A percentile compares a stretch with the other conserved stretches of the same genome.
These are phyloP conservation scores for Aspergillus sergii DNA, from an alignment of 2,329 filamentous ascomycete species.

Conservation along the genomic window DNA sequence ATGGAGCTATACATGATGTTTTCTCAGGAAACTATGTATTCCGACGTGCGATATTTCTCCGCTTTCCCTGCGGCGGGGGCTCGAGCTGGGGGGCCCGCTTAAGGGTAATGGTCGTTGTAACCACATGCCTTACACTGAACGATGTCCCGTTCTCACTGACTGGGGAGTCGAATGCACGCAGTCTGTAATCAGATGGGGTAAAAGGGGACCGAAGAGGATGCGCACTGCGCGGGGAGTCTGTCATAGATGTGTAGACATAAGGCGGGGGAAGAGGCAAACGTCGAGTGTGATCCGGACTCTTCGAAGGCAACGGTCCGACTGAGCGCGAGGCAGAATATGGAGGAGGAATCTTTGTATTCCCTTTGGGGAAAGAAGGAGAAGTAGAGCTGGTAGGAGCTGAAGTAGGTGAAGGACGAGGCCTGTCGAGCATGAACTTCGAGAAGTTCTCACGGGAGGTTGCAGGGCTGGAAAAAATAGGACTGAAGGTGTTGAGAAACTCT, in stretches of 20 bases:
- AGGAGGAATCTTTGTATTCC: neutral
- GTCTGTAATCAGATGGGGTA: conserved; percentile 78
- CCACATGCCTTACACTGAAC: conserved; percentile 78
- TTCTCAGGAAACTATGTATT: neutral
- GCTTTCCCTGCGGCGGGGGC: conserved; percentile 87
- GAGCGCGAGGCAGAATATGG: conserved; percentile 56
- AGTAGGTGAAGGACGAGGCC: conserved; percentile 32
- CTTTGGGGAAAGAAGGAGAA: conserved; percentile 41
- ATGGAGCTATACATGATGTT: neutral
- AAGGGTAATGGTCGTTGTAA: conserved; percentile 89
- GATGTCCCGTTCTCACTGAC: conserved; percentile 61
- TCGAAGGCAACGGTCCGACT: conserved; percentile 61
- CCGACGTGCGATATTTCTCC: conserved; percentile 51
- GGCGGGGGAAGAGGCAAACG: conserved; percentile 77
- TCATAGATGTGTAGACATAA: conserved; percentile 67
- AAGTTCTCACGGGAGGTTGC: conserved; percentile 59
- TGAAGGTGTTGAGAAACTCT: conserved; percentile 85
- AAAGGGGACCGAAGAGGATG: conserved; percentile 13
- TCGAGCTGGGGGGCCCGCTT: conserved; percentile 69
- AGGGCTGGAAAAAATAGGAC: conserved; percentile 70
- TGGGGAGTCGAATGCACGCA: conserved; percentile 61
- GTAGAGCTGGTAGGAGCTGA: conserved; percentile 42
- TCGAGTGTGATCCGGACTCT: conserved; percentile 56
- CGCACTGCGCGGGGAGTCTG: conserved; percentile 66
- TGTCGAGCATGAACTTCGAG: conserved; percentile 40